Base-by-base conservation (phyloP, 2,329 filamentous ascomycete species). In the Talaromyces sp. region DNA sequence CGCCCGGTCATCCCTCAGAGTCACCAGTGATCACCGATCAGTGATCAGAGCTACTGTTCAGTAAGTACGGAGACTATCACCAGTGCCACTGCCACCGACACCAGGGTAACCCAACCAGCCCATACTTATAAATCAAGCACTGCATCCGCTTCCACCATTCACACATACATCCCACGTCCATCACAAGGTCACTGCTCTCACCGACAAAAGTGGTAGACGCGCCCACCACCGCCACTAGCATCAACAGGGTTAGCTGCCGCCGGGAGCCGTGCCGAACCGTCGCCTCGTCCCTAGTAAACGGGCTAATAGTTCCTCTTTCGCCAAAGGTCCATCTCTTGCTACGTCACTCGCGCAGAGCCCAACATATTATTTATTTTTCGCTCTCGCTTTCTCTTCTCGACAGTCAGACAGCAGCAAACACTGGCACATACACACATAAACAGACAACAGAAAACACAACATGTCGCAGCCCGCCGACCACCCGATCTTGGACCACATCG, bases 191-290 rank as follows among this genome's bases (percentile, higher is more conserved):
- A n/a, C 36, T n/a, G 17, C 19, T 9, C 44, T 47, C 44, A 47
- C 44, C 44, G 44, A 47, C 44, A 47, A 19, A 47, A 13, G 17
- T 44, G 42, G 17, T 22, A 44, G 42, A 44, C 42, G 39, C 39
- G 42, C 25, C 22, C 22, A 15, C 22, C 11, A 11, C 27, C 8
- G 22, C 28, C 32, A 25, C 57, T 62, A 59, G 57, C 39, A 53
- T 51, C 51, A 49, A 62, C 57, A 27, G 15, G 42, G 52, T 53
- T 59, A 62, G 60, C 42, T 59, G 56, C 57, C 52, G 51, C 57
- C 57, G 60, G 60, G 44, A 59, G 58, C 28, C 57, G 57, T 57
- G 30, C 57, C 60, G 60, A 58, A 54, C 60, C 60, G 57, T 39
- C 33, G 33, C 33, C 53, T 51, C 60, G 27, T 32, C 59, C 47